These are phyloP conservation scores for Ogataea zsoltii DNA, from an alignment of 805 yeast genomes.

Conservation along the genomic window DNA sequence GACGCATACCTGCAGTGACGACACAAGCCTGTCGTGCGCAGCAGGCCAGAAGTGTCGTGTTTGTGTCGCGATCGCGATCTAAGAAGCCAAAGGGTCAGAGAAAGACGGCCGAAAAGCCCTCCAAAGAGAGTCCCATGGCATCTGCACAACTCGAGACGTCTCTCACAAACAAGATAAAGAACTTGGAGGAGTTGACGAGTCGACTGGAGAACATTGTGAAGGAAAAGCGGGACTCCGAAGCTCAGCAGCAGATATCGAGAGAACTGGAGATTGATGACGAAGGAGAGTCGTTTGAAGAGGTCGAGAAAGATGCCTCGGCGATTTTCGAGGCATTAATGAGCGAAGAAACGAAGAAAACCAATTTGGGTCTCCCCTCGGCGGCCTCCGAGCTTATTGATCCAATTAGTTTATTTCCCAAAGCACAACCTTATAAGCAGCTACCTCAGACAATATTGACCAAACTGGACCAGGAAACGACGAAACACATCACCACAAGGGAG, in stretches of 20 bases:
- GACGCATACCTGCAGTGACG: not conserved
- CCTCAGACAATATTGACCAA: constrained; percentile 40
- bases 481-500: constrained; percentile 39
- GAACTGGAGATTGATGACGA: constrained; percentile 25
- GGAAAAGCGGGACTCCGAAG: constrained; percentile 20
- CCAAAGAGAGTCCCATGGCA: not conserved
- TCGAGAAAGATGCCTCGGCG: constrained; percentile 30
- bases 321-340: constrained; percentile 28
- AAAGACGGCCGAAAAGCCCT: not conserved
- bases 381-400: constrained; percentile 5
- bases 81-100: constrained; percentile 1
- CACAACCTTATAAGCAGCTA: constrained; percentile 28
- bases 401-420: constrained; percentile 27
- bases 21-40: not conserved
- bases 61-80: constrained; percentile 8
- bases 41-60: constrained; percentile 10
- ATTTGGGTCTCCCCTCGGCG: not conserved
- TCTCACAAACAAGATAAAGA: constrained; percentile 28
- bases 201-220: constrained; percentile 25
- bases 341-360: constrained; percentile 15
- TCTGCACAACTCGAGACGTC: constrained; percentile 16
- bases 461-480: constrained; percentile 40
- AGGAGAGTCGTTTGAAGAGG: constrained; percentile 15
- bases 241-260: constrained; percentile 16
- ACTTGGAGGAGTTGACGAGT: constrained; percentile 34